Base-by-base conservation (phyloP, 1,284 basidiomycete species). In the Boletus mariae region DNA sequence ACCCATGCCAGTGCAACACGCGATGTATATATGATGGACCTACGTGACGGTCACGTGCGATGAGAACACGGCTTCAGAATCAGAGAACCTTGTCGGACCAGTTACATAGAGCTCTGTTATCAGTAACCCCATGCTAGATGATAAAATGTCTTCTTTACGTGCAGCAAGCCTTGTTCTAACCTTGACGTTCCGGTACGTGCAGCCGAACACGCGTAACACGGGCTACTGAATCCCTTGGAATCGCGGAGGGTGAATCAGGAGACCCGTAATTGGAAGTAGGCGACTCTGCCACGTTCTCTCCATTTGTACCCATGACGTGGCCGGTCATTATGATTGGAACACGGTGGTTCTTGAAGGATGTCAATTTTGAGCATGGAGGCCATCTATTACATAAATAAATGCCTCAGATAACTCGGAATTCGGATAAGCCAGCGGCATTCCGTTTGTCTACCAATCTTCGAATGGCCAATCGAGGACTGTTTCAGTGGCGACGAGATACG, bases 1-100 rank as follows among this genome's bases (percentile, higher is more conserved):
- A 37, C 10, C 40, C 37, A 37, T 48, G 61, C 47, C 34, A 28
- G 50, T 37, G 29, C 43, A 48, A 51, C 61, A 58, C 51, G 57
- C 51, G 57, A 52, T 37, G 55, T 23, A 31, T 9, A 47, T 45
- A 31, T 52, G 29, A 45, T 45, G 49, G 20, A 47, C 42, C 38
- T 45, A 43, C 59, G 50, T 44, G 50, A 34, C 25, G 4, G 32
- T 61, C 63, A 66, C 60, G 63, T 62, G 60, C 17, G 15, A 45
- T 31, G 17, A 45, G 26, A n/a, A 28, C 6, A 10, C 17, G n/a
- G 37, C n/a, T 38, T 38, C 11, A 10, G 8, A n/a, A 20, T 17
- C 34, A n/a, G 37, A 1, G n/a, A 6, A 12, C 20, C 20, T 20
- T 20, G 20, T 20, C 20, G 20, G 20, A 20, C 20, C 20, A 20